Evolutionary conservation across 2,329 filamentous ascomycete genomes (phyloP), one percentile per base, ranked within the genome.

Genomic region (Aspergillus alliaceus): DNA sequence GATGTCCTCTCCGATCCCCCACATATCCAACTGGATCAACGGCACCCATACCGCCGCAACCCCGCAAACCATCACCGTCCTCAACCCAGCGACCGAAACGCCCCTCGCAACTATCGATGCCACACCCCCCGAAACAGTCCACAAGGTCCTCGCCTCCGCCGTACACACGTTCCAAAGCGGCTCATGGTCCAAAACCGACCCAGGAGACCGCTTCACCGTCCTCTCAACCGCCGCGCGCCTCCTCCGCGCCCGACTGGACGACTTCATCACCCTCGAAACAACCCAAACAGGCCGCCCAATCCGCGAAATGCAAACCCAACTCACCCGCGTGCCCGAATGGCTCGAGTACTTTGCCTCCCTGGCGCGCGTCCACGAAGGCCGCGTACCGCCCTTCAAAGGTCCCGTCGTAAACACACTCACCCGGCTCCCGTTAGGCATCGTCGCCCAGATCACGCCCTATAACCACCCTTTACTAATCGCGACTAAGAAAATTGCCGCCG

Each of bases 311-410:
- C 79, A 81, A 49, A 86, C 87, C 1, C 88, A 90, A 68, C 77
- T 90, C 0, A 81, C 86, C 1, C 83, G 85, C 42, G 64, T 76
- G 2, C 70, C 73, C 4, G 72, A 73, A 57, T 90, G 88, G 88
- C 86, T 90, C 73, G 85, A 83, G 58, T 90, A 90, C 75, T 91
- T 88, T 66, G 86, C 87, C 1, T 80, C 86, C 0, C 68, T 90
- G 1, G 79, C 89, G 31, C 83, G 88, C n/a, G 86, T 84, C 1
- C 86, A 89, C 66, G 86, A 90, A 72, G 82, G 86, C 2, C 74
- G 84, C 2, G 84, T 90, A 0, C 78, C 90, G 1, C 88, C 88
- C 0, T 90, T 88, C 2, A 75, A 69, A 35, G 74, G 74, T 0
- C 72, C 72, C 6, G 65, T 76, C 2, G 69, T 75, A 46, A 76